Conservation (phyloP, 192 early-diverging fungal genomes). For the Backusella liffmaniae region DNA sequence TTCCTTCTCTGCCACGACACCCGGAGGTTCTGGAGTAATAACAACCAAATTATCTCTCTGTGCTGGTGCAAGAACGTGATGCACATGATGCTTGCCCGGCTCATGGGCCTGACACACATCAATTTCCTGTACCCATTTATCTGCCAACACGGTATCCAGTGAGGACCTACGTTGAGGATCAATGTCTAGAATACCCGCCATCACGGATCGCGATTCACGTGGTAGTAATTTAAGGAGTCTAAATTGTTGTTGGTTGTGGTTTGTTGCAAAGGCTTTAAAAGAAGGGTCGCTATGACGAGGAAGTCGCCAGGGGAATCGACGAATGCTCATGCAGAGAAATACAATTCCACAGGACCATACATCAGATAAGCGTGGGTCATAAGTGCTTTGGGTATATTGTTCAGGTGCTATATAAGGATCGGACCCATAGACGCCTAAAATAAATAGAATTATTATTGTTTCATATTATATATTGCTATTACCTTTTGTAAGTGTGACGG, state of each 20-base stretch:
- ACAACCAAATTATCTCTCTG: conserved; percentile 28
- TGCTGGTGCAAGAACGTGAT: conserved; percentile 28
- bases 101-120: conserved; percentile 46
- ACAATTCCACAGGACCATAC: conserved; percentile 92
- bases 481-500: conserved; percentile 43
- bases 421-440: conserved; percentile 79
- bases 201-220: conserved; percentile 56
- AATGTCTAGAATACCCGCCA: conserved; percentile 64
- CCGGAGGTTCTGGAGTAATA: conserved; percentile 32
- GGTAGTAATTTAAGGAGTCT: conserved; percentile 62
- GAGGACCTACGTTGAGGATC: conserved; percentile 56
- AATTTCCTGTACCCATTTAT: conserved; percentile 73
- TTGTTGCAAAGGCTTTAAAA: conserved; percentile 50
- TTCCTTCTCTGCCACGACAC: conserved; percentile 37
- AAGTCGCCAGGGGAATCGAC: conserved; percentile 68
- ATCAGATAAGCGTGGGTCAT: conserved; percentile 82
- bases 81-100: conserved; percentile 30
- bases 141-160: conserved; percentile 66
- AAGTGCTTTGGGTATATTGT: conserved; percentile 62
- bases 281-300: conserved; percentile 56
- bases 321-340: conserved; percentile 70
- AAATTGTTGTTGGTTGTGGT: conserved; percentile 45
- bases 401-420: conserved; percentile 98
- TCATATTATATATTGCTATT: background rate
- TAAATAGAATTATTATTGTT: conserved; percentile 31